A percentile compares a stretch with the other conserved stretches of the same genome.
Conservation (phyloP, 2,329 filamentous ascomycete genomes). For the Pseudocercospora fuligena region DNA sequence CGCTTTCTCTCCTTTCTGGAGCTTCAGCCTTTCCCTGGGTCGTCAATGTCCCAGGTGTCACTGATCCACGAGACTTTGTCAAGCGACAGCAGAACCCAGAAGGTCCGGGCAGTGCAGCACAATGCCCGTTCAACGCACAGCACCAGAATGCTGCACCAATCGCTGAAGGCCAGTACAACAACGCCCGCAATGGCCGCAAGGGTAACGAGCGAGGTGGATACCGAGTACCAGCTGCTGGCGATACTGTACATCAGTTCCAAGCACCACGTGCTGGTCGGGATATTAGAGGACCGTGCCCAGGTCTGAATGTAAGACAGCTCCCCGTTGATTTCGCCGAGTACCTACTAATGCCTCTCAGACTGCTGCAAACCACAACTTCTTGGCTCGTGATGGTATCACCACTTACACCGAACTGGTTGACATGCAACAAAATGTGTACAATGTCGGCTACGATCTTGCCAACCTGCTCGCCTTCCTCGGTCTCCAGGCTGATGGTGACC, state of each 20-base stretch:
- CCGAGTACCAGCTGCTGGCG: constrained; percentile 49
- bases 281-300: constrained; percentile 43
- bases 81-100: constrained; percentile 40
- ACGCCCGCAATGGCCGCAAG: constrained; percentile 48
- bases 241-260: constrained; percentile 45
- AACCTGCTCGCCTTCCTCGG: constrained; percentile 40
- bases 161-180: constrained; percentile 47
- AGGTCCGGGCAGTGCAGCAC: constrained; percentile 37
- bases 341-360: constrained; percentile 46
- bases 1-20: constrained; percentile 31
- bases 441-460: constrained; percentile 47
- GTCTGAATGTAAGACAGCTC: constrained; percentile 40
- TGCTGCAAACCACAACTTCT: constrained; percentile 50
- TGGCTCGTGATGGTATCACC: constrained; percentile 49
- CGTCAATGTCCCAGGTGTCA: constrained; percentile 38
- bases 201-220: constrained; percentile 51
- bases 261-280: constrained; percentile 44
- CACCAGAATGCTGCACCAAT: constrained; percentile 45
- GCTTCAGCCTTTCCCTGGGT: constrained; percentile 49
- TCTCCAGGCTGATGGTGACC: constrained; percentile 37
- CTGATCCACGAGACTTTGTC: neutral
- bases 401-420: constrained; percentile 48
- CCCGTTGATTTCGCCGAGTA: neutral
- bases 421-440: constrained; percentile 51
- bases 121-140: constrained; percentile 47